Evolutionary conservation across 129 eudicot genomes (phyloP).

Genomic region (Scalesia atractyloides): DNA sequence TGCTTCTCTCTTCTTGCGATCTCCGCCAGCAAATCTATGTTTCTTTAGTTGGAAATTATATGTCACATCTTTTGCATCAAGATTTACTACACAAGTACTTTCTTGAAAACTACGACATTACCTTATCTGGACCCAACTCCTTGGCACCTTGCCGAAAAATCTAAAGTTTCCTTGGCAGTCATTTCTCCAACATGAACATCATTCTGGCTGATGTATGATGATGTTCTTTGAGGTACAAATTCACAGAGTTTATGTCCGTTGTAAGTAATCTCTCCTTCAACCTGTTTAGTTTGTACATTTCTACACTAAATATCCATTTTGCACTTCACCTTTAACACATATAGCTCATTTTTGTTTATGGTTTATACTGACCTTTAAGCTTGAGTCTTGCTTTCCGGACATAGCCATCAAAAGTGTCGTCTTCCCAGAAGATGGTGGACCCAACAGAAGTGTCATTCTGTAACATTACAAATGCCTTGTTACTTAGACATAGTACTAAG

Average conservation of each 20-base stretch:
- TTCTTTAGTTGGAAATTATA: not conserved
- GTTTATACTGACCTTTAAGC: slow-evolving; percentile 41
- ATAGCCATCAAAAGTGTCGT: slow-evolving; percentile 56
- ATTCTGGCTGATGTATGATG: slow-evolving; percentile 83
- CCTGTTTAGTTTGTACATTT: slow-evolving; percentile 38
- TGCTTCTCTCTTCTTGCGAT: slow-evolving; percentile 74
- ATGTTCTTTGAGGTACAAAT: slow-evolving; percentile 71
- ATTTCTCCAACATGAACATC: slow-evolving; percentile 79
- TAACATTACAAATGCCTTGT: slow-evolving; percentile 7
- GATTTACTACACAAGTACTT: not conserved
- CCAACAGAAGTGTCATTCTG: slow-evolving; percentile 64
- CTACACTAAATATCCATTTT: not conserved
- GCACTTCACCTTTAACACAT: not conserved
- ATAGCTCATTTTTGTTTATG: not conserved
- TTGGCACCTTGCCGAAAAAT: slow-evolving; percentile 85
- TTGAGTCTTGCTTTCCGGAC: slow-evolving; percentile 46
- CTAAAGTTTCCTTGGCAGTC: slow-evolving; percentile 83
- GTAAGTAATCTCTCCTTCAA: slow-evolving; percentile 74
- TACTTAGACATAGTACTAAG: not conserved
- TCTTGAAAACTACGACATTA: slow-evolving; percentile 9
- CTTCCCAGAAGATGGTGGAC: no score
- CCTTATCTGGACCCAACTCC: slow-evolving; percentile 83
- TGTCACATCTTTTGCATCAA: not conserved
- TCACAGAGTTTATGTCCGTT: slow-evolving; percentile 74
- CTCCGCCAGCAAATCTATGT: slow-evolving; percentile 63